These are phyloP conservation scores for Penicillium cosmopolitanum DNA, from an alignment of 495 filamentous ascomycete genomes.

Conservation along the genomic window DNA sequence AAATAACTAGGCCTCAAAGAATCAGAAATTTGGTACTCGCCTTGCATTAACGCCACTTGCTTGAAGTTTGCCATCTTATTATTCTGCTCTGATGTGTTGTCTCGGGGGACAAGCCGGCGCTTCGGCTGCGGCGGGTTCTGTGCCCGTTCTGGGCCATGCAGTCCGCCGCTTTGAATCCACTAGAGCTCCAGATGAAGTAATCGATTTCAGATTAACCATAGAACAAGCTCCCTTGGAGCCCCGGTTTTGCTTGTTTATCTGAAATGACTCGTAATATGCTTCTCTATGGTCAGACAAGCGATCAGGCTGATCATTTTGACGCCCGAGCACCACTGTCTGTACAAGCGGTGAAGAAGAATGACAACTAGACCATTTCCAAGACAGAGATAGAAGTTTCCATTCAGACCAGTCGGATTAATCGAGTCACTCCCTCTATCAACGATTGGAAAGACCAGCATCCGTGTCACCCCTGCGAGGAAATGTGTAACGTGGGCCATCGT, in stretches of 20 bases:
- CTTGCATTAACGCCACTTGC: conserved; percentile 1
- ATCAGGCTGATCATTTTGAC: not conserved
- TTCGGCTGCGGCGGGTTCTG: conserved; percentile 1
- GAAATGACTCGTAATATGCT: not conserved
- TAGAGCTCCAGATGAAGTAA: conserved; percentile 2
- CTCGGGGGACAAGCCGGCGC: not conserved
- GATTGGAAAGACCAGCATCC: not conserved
- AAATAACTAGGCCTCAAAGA: not conserved
- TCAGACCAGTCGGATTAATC: not conserved
- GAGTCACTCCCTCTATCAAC: not conserved
- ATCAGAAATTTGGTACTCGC: not conserved
- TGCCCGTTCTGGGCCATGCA: not conserved
- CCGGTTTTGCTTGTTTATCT: not conserved
- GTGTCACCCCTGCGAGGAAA: not conserved
- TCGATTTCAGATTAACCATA: not conserved
- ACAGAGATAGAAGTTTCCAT: not conserved
- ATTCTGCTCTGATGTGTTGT: not conserved
- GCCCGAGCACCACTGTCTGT: not conserved
- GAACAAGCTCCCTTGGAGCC: not conserved
- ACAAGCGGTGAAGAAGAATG: conserved; percentile 2
- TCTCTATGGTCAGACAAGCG: not conserved
- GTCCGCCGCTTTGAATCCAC: not conserved
- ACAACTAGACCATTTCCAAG: not conserved
- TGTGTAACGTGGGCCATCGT: not conserved
- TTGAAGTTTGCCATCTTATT: not conserved